Conservation (phyloP, 768 basidiomycete species). For the Boletales sp. region DNA sequence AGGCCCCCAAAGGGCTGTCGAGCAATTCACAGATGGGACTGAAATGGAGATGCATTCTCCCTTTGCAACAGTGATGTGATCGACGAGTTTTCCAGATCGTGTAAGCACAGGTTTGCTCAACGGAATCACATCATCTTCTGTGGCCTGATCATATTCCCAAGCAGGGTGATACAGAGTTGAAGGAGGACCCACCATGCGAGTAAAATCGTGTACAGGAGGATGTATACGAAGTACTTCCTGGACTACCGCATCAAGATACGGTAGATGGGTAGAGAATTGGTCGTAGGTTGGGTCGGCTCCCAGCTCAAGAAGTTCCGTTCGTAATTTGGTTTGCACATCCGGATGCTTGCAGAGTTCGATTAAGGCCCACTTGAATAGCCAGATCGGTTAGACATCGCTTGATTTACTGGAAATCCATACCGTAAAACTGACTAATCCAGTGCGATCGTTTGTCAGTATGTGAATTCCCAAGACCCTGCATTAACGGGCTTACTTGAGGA, state of each 20-base stretch:
- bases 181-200: constrained; percentile 10
- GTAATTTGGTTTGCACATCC: constrained; percentile 44
- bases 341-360: constrained; percentile 49
- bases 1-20: constrained; percentile 55
- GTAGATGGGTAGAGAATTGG: constrained; percentile 44
- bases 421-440: constrained; percentile 14
- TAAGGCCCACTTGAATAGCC: constrained; percentile 45
- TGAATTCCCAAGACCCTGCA: no score
- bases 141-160: constrained; percentile 22
- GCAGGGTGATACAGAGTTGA: background rate
- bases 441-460: background rate
- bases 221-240: constrained; percentile 45
- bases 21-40: constrained; percentile 47
- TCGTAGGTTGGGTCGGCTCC: constrained; percentile 51
- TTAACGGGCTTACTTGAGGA: constrained; percentile 11
- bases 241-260: constrained; percentile 51
- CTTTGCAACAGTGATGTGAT: constrained; percentile 42
- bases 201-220: constrained; percentile 30
- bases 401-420: background rate
- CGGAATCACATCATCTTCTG: constrained; percentile 55
- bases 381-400: background rate
- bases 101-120: constrained; percentile 45
- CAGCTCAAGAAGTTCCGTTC: constrained; percentile 45
- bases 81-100: constrained; percentile 34
- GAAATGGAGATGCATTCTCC: constrained; percentile 44